phyloP scores from a whole-genome alignment of 139 green algal genomes.

The Tetraselmis chui region DNA sequence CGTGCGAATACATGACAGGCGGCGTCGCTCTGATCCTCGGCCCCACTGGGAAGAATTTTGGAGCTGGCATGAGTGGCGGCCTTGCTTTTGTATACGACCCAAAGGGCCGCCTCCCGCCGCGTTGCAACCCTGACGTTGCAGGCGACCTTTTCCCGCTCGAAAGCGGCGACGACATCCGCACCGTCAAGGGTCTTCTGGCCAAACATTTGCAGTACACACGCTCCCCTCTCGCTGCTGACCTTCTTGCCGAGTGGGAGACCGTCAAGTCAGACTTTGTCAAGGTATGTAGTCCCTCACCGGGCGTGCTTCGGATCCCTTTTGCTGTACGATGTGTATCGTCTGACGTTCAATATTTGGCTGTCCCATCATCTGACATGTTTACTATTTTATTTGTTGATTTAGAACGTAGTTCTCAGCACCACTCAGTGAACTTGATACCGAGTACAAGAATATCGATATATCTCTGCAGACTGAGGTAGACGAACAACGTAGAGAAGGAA shows the following conservation, averaged over 20 bases:
- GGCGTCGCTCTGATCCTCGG: conserved; percentile 83
- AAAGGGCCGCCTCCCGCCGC: conserved; percentile 38
- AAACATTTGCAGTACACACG: conserved; percentile 73
- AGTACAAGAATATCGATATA: too few species aligned
- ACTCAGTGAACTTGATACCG: too few species aligned
- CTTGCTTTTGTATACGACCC: conserved; percentile 88
- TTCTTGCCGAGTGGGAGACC: conserved; percentile 69
- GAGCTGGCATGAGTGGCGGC: conserved; percentile 87
- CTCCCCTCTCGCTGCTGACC: conserved; percentile 39
- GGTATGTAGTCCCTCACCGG: too few species aligned
- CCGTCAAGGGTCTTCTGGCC: conserved; percentile 7
- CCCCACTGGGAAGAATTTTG: conserved; percentile 88
- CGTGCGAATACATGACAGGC: conserved; percentile 95
- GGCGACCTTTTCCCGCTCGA: conserved; percentile 69
- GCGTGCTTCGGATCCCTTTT: too few species aligned
- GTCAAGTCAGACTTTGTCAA: conserved; percentile 56
- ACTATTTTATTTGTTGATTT: too few species aligned
- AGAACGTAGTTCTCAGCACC: too few species aligned
- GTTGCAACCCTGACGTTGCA: conserved; percentile 59
- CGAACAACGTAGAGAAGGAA: too few species aligned
- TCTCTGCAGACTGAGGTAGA: too few species aligned
- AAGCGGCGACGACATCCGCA: conserved; percentile 15
- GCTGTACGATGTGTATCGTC: too few species aligned
- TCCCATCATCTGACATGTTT: too few species aligned
- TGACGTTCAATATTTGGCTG: too few species aligned